These are phyloP conservation scores for Globisporangium lucens DNA, from an alignment of 352 stramenopile species.

Conservation along the genomic window DNA sequence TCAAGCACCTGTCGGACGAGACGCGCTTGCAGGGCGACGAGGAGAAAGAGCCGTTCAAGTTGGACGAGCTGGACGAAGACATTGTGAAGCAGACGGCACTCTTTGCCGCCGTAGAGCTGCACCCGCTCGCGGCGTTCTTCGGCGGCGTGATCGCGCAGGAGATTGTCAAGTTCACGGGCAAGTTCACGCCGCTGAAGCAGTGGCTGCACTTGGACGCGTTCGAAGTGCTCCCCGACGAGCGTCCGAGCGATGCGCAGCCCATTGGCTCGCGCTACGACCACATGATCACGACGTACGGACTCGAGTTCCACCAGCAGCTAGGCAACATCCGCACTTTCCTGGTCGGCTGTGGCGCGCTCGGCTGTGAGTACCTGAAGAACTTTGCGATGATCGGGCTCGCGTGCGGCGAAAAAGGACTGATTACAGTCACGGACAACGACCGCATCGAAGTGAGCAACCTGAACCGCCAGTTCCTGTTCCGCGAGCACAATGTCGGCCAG, in stretches of 20 bases:
- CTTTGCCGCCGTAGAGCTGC: slow-evolving; percentile 66
- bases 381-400: slow-evolving; percentile 82
- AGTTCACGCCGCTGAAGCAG: slow-evolving; percentile 83
- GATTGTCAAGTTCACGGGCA: slow-evolving; percentile 88
- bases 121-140: slow-evolving; percentile 80
- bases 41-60: slow-evolving; percentile 47
- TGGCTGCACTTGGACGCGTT: slow-evolving; percentile 85
- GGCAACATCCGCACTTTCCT: slow-evolving; percentile 77
- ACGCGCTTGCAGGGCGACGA: slow-evolving; percentile 28
- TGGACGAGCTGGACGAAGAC: slow-evolving; percentile 75
- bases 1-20: slow-evolving; percentile 65
- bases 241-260: slow-evolving; percentile 46
- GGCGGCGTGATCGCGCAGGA: slow-evolving; percentile 80
- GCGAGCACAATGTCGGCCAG: slow-evolving; percentile 83
- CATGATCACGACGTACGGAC: slow-evolving; percentile 66
- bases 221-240: slow-evolving; percentile 68
- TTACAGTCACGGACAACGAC: slow-evolving; percentile 86
- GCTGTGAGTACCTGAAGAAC: slow-evolving; percentile 87
- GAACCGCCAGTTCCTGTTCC: slow-evolving; percentile 86
- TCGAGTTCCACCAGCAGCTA: slow-evolving; percentile 66
- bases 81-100: slow-evolving; percentile 54
- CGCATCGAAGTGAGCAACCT: slow-evolving; percentile 88
- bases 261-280: slow-evolving; percentile 78
- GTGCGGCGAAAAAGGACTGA: slow-evolving; percentile 70
- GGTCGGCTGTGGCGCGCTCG: slow-evolving; percentile 75